A percentile compares a stretch with the other conserved stretches of the same genome.
Conservation (phyloP, 208 protist species). For the Trypanosoma theileri region DNA sequence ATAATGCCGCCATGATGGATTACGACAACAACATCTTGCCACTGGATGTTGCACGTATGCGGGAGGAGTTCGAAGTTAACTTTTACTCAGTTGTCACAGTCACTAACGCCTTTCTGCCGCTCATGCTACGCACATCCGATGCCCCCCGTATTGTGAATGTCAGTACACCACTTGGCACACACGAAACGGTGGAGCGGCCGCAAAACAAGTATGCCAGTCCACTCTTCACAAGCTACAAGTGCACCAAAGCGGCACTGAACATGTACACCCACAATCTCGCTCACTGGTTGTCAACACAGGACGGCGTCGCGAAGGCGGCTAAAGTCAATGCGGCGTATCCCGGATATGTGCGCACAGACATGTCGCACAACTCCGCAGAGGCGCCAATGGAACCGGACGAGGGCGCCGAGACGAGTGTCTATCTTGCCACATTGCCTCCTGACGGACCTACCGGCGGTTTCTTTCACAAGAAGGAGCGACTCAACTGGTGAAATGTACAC, state of each 20-base stretch:
- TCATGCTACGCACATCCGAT: constrained; percentile 54
- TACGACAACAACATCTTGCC: constrained; percentile 21
- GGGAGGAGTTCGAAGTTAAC: constrained; percentile 61
- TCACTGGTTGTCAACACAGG: constrained; percentile 38
- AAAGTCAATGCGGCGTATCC: constrained; percentile 46
- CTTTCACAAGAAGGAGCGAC: constrained; percentile 72
- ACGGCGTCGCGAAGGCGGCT: constrained; percentile 31
- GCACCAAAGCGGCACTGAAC: constrained; percentile 78
- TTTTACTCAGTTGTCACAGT: constrained; percentile 55
- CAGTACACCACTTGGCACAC: constrained; percentile 63
- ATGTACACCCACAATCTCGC: constrained; percentile 82
- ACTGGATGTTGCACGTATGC: constrained; percentile 39
- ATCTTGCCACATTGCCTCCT: constrained; percentile 65
- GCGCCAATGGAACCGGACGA: constrained; percentile 52
- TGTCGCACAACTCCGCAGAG: constrained; percentile 41
- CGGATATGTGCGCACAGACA: constrained; percentile 73
- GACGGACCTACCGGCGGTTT: constrained; percentile 74
- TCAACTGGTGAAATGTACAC: constrained; percentile 51
- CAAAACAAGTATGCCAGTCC: constrained; percentile 45
- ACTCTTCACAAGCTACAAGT: constrained; percentile 45
- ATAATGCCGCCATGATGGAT: constrained; percentile 53
- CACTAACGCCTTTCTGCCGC: constrained; percentile 61
- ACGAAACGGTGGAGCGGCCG: constrained; percentile 44
- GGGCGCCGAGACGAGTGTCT: constrained; percentile 70
- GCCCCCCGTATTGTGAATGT: constrained; percentile 78